Evolutionary conservation across 331 rosid species (phyloP), one percentile per base, ranked within the genome.

Genomic region (Malus hybrid): DNA sequence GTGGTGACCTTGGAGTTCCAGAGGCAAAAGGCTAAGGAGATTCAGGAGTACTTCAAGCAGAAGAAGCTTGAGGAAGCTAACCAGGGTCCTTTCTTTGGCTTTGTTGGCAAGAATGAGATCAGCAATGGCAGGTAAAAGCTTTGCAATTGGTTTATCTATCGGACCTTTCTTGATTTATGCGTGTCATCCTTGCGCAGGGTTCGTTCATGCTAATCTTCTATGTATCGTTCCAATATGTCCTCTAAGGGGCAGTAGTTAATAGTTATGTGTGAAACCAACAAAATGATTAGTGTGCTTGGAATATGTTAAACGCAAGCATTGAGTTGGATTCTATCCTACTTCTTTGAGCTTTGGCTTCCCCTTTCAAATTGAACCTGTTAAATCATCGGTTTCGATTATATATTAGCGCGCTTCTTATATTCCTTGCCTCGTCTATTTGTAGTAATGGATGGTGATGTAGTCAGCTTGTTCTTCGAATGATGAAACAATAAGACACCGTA

Each of bases 11-110:
- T 92, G 63, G 99, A 95, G 92, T 90, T 95, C 80, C 99, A 95
- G 93, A 90, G 99, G 83, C 90, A 77, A 76, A 95, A 86, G 89
- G 99, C 97, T 27, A 95, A 90, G 92, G 99, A 95, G 85, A 87
- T 95, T 61, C 99, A 88, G 87, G 97, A 95, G 44, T 95, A 86
- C 77, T 95, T 92, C 77, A 92, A 89, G 85, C 84, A 84, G 93
- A 92, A 90, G 97, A 92, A 95, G 90, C 89, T 90, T 80, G 96
- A 92, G 59, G 89, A 79, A 33, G 93, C 97, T 12, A 67, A 66
- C 78, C 97, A 88, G 72, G 97, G 91, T 55, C 99, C 99, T 5
- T 74, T 85, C 57, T 89, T 95, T 88, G 99, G 99, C 28, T 95
- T 87, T 77, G 78, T 92, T 75, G 96, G 87, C 52, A 92, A 86